Conservation (phyloP, 177 flowering plant genomes). For the Telopea speciosissima region DNA sequence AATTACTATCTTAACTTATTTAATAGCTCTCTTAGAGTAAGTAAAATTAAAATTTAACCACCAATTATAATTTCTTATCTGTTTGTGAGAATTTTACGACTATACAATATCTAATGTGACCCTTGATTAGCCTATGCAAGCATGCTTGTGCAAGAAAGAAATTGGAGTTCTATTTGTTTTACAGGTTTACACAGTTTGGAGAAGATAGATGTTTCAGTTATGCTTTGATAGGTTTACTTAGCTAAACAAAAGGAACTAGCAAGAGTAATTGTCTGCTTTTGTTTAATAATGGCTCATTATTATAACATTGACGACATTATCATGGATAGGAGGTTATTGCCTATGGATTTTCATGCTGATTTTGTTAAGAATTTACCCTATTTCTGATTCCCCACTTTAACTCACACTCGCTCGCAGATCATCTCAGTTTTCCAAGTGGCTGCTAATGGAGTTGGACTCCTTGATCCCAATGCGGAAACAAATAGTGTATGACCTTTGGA, state of each 20-base stretch:
- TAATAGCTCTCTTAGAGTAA: too few species aligned
- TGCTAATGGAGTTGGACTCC: slow-evolving; percentile 71
- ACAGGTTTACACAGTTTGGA: background rate
- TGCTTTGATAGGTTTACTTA: background rate
- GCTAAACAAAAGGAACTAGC: background rate
- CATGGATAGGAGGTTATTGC: slow-evolving; percentile 69
- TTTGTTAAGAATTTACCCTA: background rate
- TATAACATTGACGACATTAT: slow-evolving; percentile 77
- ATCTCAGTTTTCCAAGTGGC: slow-evolving; percentile 62
- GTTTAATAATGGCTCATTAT: slow-evolving; percentile 48
- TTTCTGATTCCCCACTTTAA: background rate
- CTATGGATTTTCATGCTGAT: background rate
- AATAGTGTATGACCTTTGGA: slow-evolving; percentile 38
- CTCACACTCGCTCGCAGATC: slow-evolving; percentile 35
- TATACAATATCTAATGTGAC: background rate
- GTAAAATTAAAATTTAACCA: too few species aligned
- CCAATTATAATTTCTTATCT: too few species aligned
- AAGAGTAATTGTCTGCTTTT: background rate
- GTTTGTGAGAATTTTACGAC: too few species aligned
- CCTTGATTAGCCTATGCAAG: background rate
- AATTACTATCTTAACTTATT: too few species aligned
- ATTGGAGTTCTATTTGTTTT: background rate
- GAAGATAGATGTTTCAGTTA: background rate
- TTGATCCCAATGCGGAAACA: slow-evolving; percentile 80
- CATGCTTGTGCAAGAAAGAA: background rate